A percentile compares a stretch with the other conserved stretches of the same genome.
phyloP scores from a whole-genome alignment of 306 rosid species.

The Hylodesmum podocarpum region DNA sequence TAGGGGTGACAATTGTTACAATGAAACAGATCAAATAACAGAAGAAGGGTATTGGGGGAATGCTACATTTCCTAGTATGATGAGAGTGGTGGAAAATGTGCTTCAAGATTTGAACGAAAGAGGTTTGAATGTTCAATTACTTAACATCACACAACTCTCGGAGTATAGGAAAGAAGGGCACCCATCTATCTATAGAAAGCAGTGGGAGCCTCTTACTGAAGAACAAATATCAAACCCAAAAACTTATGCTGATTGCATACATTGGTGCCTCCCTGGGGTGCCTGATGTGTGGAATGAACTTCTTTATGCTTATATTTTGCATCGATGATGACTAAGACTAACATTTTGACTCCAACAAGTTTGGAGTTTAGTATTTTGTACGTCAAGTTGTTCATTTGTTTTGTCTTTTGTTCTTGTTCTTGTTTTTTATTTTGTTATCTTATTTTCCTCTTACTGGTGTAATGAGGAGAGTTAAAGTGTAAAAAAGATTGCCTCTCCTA shows the following conservation, averaged over 20 bases:
- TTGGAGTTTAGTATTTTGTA: neutral
- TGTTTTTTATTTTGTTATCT: neutral
- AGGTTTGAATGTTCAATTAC: constrained; percentile 63
- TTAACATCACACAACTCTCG: constrained; percentile 85
- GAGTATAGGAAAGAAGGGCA: constrained; percentile 85
- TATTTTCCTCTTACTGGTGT: neutral
- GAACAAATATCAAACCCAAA: constrained; percentile 55
- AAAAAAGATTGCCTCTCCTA: constrained; percentile 25
- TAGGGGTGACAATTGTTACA: constrained; percentile 60
- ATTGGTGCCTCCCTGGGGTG: constrained; percentile 96
- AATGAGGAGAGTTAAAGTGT: constrained; percentile 13
- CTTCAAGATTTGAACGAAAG: constrained; percentile 54
- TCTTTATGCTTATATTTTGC: constrained; percentile 59
- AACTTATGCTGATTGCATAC: constrained; percentile 81
- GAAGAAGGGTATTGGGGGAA: constrained; percentile 63
- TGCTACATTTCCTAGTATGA: constrained; percentile 61
- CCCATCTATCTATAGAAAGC: constrained; percentile 85
- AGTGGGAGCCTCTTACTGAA: constrained; percentile 69
- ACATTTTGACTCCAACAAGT: neutral
- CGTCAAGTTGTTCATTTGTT: neutral
- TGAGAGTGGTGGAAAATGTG: constrained; percentile 62
- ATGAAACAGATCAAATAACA: constrained; percentile 48
- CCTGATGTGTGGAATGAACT: constrained; percentile 90
- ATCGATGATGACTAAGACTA: constrained; percentile 40
- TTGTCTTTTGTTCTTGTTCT: neutral